Evolutionary conservation across 768 basidiomycete genomes (phyloP), one percentile per base, ranked within the genome.

Genomic region (Leccinum variicolor): DNA sequence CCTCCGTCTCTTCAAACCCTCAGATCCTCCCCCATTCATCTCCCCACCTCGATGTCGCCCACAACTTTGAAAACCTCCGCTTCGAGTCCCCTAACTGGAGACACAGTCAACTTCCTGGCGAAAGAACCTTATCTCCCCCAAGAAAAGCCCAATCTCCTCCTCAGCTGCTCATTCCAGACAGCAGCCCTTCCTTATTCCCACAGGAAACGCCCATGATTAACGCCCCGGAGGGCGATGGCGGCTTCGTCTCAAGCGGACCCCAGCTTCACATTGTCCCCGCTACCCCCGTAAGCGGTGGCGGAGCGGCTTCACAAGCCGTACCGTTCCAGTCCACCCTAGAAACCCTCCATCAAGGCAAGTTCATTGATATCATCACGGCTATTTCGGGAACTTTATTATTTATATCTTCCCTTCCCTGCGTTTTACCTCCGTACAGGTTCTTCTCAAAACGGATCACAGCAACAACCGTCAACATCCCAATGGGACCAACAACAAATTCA

Each of bases 221-320:
- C 52, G 84, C 84, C 13, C 86, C 85, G 2, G 80, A 82, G 3
- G 85, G 81, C 43, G 79, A 80, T 54, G 82, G 80, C 36, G 74
- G 75, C 28, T 71, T 74, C 54, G 72, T 76, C 51, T 68, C 74
- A 9, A 73, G 75, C 17, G 84, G 86, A 0, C 89, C 87, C 1
- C 81, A 81, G 52, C 79, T 93, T 59, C 84, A 90, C 66, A 86
- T 93, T 60, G 89, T 92, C 7, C 91, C 91, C 43, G 89, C 90
- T 21, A 93, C 91, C 3, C 91, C 91, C 8, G 79, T 93, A 55
- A 82, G 81, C 58, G 86, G 84, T 46, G 85, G 83, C 21, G 84
- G 75, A 34, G 78, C 75, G 26, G 74, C 74, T 36, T 72, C 74
- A 10, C 77, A 79, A 57, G 68, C 75, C 39, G 79, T 75, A 36